A percentile compares a stretch with the other conserved stretches of the same genome.
These are phyloP conservation scores for Aethionema arabicum DNA, from an alignment of 345 rosid species.

Conservation along the genomic window DNA sequence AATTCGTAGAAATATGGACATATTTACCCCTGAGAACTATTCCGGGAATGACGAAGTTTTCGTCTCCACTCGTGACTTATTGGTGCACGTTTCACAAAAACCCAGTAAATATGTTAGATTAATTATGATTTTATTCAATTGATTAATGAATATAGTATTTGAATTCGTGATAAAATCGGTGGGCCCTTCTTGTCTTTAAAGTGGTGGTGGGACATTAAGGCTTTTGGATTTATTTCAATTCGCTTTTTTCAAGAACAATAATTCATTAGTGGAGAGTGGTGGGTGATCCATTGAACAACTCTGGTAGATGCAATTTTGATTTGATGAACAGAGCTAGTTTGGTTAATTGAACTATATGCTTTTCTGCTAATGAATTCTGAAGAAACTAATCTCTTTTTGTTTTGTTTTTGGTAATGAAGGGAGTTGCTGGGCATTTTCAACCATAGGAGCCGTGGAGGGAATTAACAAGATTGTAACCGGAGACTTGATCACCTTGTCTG, in stretches of 20 bases:
- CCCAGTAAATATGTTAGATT: neutral
- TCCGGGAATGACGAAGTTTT: slow-evolving; percentile 17
- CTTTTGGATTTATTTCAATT: slow-evolving; percentile 17
- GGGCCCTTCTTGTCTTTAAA: slow-evolving; percentile 11
- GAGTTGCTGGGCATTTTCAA: slow-evolving; percentile 98
- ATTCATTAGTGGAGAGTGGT: neutral
- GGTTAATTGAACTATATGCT: neutral
- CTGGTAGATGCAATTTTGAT: neutral
- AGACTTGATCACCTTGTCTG: slow-evolving; percentile 66
- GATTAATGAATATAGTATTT: no score
- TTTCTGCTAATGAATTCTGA: neutral
- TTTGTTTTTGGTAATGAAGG: slow-evolving; percentile 43
- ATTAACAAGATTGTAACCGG: slow-evolving; percentile 86
- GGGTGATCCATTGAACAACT: neutral
- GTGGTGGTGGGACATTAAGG: slow-evolving; percentile 8
- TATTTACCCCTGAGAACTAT: neutral
- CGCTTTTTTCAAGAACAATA: slow-evolving; percentile 6
- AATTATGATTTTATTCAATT: neutral
- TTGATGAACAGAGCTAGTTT: neutral
- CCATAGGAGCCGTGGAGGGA: slow-evolving; percentile 91
- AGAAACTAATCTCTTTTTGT: slow-evolving; percentile 3
- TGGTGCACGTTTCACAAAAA: slow-evolving; percentile 21
- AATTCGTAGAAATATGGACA: no score
- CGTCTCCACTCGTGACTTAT: slow-evolving; percentile 15
- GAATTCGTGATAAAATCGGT: neutral